Evolutionary conservation across 1,284 basidiomycete genomes (phyloP).

Genomic region (Heliocybe sulcata): DNA sequence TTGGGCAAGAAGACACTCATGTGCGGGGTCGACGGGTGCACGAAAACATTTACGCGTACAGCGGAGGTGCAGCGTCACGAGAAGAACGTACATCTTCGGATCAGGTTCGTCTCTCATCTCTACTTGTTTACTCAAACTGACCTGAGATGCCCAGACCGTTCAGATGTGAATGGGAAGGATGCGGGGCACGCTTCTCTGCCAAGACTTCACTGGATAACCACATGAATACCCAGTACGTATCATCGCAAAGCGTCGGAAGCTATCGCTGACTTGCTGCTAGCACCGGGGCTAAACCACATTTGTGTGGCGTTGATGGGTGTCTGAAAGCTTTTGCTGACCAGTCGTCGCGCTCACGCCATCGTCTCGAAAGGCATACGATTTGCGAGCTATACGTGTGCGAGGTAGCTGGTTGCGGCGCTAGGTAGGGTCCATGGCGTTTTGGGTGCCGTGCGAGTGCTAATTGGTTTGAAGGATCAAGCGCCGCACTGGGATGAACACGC

Average conservation of each 20-base stretch:
- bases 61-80: constrained; percentile 48
- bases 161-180: constrained; percentile 36
- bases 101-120: constrained; percentile 28
- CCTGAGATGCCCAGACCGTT: constrained; percentile 25
- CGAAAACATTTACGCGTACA: constrained; percentile 38
- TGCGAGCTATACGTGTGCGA: constrained; percentile 37
- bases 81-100: constrained; percentile 30
- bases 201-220: constrained; percentile 49
- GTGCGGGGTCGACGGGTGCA: constrained; percentile 28
- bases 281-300: constrained; percentile 41
- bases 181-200: constrained; percentile 42
- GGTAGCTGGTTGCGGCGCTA: constrained; percentile 33
- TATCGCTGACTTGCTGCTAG: constrained; percentile 23
- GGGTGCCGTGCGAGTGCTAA: constrained; percentile 2
- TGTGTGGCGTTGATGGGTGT: constrained; percentile 36
- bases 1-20: neutral
- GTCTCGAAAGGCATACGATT: constrained; percentile 44
- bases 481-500: constrained; percentile 43
- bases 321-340: constrained; percentile 48
- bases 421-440: constrained; percentile 23
- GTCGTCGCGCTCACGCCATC: constrained; percentile 55
- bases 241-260: neutral
- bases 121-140: neutral
- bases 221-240: constrained; percentile 46
- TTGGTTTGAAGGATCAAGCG: constrained; percentile 47